Evolutionary conservation across 345 rosid species (phyloP).

Genomic region (Physaria fendleri): DNA sequence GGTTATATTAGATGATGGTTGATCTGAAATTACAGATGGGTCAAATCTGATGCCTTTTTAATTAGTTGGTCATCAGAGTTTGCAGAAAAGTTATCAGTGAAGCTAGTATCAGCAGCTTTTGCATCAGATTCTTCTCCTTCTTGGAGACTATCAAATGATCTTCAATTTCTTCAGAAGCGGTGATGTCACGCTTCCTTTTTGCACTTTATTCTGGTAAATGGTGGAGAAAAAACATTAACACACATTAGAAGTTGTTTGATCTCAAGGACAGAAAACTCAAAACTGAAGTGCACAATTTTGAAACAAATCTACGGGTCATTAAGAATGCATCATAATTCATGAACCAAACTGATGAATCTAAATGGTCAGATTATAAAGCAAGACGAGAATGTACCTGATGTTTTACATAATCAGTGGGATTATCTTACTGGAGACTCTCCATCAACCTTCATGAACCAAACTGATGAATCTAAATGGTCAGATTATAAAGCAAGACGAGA

Average conservation of each 20-base stretch:
- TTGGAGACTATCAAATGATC: constrained; percentile 36
- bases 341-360: not conserved
- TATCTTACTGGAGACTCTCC: too few species aligned
- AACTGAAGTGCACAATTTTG: not conserved
- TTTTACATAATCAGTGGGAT: too few species aligned
- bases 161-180: constrained; percentile 31
- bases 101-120: constrained; percentile 14
- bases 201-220: constrained; percentile 24
- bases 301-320: not conserved
- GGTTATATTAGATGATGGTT: constrained; percentile 3
- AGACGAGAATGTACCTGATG: constrained; percentile 20
- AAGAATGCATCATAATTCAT: not conserved
- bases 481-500: constrained; percentile 1
- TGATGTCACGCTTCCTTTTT: constrained; percentile 29
- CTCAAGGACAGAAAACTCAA: not conserved
- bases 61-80: constrained; percentile 16
- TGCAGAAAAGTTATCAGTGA: not conserved
- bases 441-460: not conserved
- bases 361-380: not conserved
- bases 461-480: not conserved
- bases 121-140: constrained; percentile 46
- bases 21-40: constrained; percentile 15
- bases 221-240: constrained; percentile 24
- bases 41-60: constrained; percentile 12
- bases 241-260: not conserved